Conservation (phyloP, 768 basidiomycete species). For the Pulveroboletus sp. region DNA sequence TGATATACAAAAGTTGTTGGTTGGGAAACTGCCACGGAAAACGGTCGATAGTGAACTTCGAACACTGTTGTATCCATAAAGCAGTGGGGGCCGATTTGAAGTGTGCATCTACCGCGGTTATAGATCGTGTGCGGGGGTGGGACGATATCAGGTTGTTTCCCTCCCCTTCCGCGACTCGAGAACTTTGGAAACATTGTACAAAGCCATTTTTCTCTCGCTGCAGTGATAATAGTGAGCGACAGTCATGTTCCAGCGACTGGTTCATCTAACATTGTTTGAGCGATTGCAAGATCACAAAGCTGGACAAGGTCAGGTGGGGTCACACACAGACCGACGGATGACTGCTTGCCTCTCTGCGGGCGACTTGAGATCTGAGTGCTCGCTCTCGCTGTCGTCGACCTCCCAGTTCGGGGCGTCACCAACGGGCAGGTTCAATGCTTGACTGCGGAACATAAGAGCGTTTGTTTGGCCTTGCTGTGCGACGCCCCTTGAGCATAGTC, state of each 20-base stretch:
- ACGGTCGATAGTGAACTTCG: constrained; percentile 64
- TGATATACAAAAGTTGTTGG: constrained; percentile 26
- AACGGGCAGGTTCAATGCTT: constrained; percentile 44
- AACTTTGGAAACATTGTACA: constrained; percentile 63
- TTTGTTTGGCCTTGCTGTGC: constrained; percentile 28
- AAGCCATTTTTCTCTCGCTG: constrained; percentile 73
- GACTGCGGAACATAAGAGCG: constrained; percentile 24
- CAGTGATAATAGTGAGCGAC: constrained; percentile 13
- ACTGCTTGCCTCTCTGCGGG: constrained; percentile 52
- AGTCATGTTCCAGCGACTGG: constrained; percentile 8
- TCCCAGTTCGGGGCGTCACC: constrained; percentile 62
- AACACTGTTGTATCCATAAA: constrained; percentile 66
- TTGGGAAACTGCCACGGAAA: constrained; percentile 20
- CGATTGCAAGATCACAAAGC: constrained; percentile 60
- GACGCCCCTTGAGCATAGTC: constrained; percentile 3
- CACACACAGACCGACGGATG: not conserved
- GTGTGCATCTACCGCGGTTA: constrained; percentile 59
- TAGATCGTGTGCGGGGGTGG: constrained; percentile 67
- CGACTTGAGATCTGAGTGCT: constrained; percentile 37
- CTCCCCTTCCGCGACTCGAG: constrained; percentile 57
- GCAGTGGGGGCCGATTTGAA: constrained; percentile 71
- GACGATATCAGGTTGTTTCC: constrained; percentile 46
- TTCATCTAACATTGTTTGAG: constrained; percentile 57
- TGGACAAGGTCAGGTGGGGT: constrained; percentile 25
- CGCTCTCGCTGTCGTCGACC: constrained; percentile 40